Conservation (phyloP, 2,329 filamentous ascomycete genomes). For the Pestalotiopsis sp. region DNA sequence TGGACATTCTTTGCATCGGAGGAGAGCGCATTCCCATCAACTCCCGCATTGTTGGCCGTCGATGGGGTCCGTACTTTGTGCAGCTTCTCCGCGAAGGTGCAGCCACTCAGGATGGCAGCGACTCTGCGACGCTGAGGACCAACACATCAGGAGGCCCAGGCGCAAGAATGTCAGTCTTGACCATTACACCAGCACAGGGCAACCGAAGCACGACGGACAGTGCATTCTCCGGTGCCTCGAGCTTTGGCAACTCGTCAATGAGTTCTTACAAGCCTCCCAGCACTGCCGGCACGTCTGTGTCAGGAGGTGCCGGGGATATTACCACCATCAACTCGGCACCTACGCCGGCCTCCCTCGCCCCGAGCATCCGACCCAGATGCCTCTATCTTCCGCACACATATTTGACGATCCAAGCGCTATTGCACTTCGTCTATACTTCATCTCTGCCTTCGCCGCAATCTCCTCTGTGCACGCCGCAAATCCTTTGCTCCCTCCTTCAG, state of each 20-base stretch:
- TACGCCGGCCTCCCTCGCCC: slow-evolving; percentile 58
- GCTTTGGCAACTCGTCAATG: slow-evolving; percentile 36
- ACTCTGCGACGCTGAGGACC: slow-evolving; percentile 75
- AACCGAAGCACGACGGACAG: slow-evolving; percentile 55
- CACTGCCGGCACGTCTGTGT: slow-evolving; percentile 47
- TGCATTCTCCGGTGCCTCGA: slow-evolving; percentile 47
- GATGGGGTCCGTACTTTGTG: slow-evolving; percentile 97
- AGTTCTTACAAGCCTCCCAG: slow-evolving; percentile 45
- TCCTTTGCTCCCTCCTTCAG: slow-evolving; percentile 92
- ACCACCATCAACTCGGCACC: slow-evolving; percentile 57
- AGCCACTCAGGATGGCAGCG: slow-evolving; percentile 70
- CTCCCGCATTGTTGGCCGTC: slow-evolving; percentile 80
- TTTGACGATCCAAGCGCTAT: slow-evolving; percentile 83
- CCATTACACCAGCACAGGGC: slow-evolving; percentile 68
- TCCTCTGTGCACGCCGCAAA: slow-evolving; percentile 87
- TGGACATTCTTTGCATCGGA: slow-evolving; percentile 92
- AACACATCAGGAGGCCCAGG: slow-evolving; percentile 56
- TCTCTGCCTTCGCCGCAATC: slow-evolving; percentile 77
- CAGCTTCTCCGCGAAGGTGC: slow-evolving; percentile 85
- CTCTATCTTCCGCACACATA: slow-evolving; percentile 93
- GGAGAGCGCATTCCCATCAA: slow-evolving; percentile 94
- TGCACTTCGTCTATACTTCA: slow-evolving; percentile 93
- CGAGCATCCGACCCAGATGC: slow-evolving; percentile 74
- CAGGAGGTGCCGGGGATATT: slow-evolving; percentile 43
- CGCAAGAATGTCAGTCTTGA: slow-evolving; percentile 79